Conservation (phyloP, 2,329 filamentous ascomycete genomes). For the Rhynchosporium agropyri region DNA sequence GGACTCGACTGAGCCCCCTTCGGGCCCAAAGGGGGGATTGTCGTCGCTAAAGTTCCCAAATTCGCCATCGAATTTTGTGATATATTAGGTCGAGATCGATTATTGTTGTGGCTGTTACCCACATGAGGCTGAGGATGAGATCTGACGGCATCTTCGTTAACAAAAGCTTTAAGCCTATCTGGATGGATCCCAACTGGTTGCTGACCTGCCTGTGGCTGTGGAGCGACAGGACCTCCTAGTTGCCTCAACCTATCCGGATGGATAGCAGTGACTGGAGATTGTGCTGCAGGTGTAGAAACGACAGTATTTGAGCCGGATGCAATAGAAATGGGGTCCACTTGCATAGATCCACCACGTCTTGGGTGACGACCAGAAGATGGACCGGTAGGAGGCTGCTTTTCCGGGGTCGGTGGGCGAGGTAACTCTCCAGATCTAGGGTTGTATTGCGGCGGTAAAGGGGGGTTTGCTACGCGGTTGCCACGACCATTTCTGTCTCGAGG, state of each 20-base stretch:
- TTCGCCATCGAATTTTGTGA: slow-evolving; percentile 19
- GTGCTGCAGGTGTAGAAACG: slow-evolving; percentile 32
- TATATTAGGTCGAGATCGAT: slow-evolving; percentile 41
- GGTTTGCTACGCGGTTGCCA: slow-evolving; percentile 32
- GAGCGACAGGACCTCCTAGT: slow-evolving; percentile 44
- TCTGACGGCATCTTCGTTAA: slow-evolving; percentile 36
- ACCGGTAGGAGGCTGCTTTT: slow-evolving; percentile 42
- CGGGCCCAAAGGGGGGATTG: slow-evolving; percentile 40
- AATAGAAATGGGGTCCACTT: slow-evolving; percentile 32
- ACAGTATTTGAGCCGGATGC: slow-evolving; percentile 33
- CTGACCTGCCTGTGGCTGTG: slow-evolving; percentile 41
- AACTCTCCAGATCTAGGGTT: slow-evolving; percentile 33
- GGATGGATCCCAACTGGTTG: slow-evolving; percentile 42
- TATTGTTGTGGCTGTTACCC: slow-evolving; percentile 33
- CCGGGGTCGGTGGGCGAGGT: slow-evolving; percentile 40
- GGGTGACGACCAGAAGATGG: slow-evolving; percentile 39
- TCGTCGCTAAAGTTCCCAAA: slow-evolving; percentile 30
- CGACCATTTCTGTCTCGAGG: slow-evolving; percentile 55
- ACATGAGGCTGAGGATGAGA: slow-evolving; percentile 38
- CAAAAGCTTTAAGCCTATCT: slow-evolving; percentile 39
- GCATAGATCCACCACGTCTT: slow-evolving; percentile 36
- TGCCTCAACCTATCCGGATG: slow-evolving; percentile 56
- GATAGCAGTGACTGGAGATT: slow-evolving; percentile 44
- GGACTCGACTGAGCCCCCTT: slow-evolving; percentile 39
- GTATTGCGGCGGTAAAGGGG: slow-evolving; percentile 29